Evolutionary conservation across 176 grass and related monocot genomes (phyloP), one percentile per base, ranked within the genome.

Genomic region (Aegilops speltoides): DNA sequence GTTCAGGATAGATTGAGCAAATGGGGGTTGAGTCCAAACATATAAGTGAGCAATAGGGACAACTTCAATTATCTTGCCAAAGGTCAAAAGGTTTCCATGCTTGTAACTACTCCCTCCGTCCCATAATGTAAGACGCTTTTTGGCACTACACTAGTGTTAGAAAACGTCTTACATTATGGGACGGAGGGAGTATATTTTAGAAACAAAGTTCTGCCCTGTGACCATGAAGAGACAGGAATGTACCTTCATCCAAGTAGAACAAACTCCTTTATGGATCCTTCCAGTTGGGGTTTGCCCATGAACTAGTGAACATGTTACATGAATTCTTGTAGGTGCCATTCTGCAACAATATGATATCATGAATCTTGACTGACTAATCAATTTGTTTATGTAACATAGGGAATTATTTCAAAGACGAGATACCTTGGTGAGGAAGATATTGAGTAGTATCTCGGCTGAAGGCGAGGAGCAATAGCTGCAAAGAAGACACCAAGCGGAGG

Each of bases 201-300:
- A 23, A 48, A 54, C n/a, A 84, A 76, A 82, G 56, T 59, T 59
- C 68, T 86, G 67, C n/a, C 45, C 54, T 83, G 20, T 81, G 76
- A 68, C 23, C 37, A 34, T 46, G 10, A 40, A 80, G 54, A 62
- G 36, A 56, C 20, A 78, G 36, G 10, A 83, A 15, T 36, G 45
- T 73, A 98, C 96, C 96, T 95, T 98, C 93, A 98, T 98, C 96
- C 93, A 98, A 89, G 91, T 98, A 71, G 96, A 98, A 76, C 91
- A 96, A 82, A 98, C 86, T 86, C 96, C 96, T 91, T 94, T 98
- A 76, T 98, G 93, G 73, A 98, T 92, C 89, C 96, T 89, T 85
- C 93, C 96, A 45, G 91, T 86, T 65, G 93, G 96, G 38, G 90
- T 98, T 76, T 82, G 67, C 56, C 89, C 91, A 84, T 90, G 78